Base-by-base conservation (phyloP, 2,329 filamentous ascomycete species). In the Taxawa tesnikishii region DNA sequence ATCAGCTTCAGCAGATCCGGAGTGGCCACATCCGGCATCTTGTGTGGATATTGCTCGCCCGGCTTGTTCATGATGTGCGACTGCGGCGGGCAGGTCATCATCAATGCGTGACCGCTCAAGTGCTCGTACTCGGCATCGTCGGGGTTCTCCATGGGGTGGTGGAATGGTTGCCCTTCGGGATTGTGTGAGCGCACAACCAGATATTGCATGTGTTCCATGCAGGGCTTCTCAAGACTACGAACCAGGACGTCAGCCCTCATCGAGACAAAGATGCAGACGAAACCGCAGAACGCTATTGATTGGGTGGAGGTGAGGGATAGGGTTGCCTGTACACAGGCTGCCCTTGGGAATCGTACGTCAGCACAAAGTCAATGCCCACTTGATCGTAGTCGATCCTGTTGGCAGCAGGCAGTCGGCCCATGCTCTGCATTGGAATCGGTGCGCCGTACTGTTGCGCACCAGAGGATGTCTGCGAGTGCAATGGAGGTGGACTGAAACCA, bases 171-270 rank as follows among this genome's bases (percentile, higher is more conserved):
- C 28, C 45, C 45, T 6, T 60, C 58, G 36, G 55, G 49, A 36
- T 61, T 65, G 53, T 65, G 55, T 39, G 63, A 68, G 37, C 65
- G 60, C 36, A 68, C 76, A 44, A 87, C 64, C 39, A 93, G 67
- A 59, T 78, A 83, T 45, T 84, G 82, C 60, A 88, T 70, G 58
- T 94, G 85, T 46, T 85, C 76, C 73, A 93, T 92, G 66, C 90
- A 96, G 32, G 87, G 83, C 53, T 79, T 81, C 65, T 94, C 87
- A 56, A 93, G 80, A 82, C 79, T 68, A 54, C 35, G 43, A 24
- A 37, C 24, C 30, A 37, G 29, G 26, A 33, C 31, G 32, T 40
- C 32, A 38, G 34, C 32, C 26, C 25, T n/a, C 19, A 23, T 29
- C 31, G 28, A 30, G 26, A 38, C 15, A n/a, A 23, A 23, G n/a